Evolutionary conservation across 345 rosid species (phyloP), one percentile per base, ranked within the genome.

Genomic region (Capsella bursapastoris): DNA sequence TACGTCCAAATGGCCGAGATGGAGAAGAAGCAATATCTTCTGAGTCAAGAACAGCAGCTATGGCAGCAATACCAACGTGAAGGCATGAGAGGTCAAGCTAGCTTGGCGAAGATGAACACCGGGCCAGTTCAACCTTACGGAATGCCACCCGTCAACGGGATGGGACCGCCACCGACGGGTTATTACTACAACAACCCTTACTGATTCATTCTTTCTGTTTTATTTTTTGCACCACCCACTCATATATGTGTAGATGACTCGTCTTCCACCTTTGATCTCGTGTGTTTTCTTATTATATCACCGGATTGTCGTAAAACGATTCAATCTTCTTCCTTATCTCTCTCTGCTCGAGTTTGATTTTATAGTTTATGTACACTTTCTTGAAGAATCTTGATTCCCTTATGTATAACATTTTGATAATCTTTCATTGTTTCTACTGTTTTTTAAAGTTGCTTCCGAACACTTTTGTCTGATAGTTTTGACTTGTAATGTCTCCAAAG

Each of bases 21-120:
- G 90, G 92, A 90, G 79, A 88, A 87, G 83, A 90, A 90, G 45
- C 96, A 90, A 27, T 75, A 80, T 10, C 68, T 87, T 29, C 70
- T 90, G 43, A 86, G 79, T 32, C 96, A 86, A 74, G 96, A 90
- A 74, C 96, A 90, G 75, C 80, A 72, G 69, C 85, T 87, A 27
- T 88, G 96, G 96, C 89, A 90, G n/a, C 93, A 87, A 38, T 90
- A 88, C 62, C 81, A 83, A 2, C 82, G 70, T 47, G 87, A 86
- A 22, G 98, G 98, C 13, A 94, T 86, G 97, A 90, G 86, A 73
- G 97, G 91, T 65, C 91, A 87, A 81, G 37, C 88, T 27, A 87
- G 86, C 77, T 84, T 90, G 88, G 74, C 82, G 43, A 88, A 81
- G 85, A 66, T 90, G 70, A 85, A 56, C 40, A 79, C 74, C 1